phyloP scores from a whole-genome alignment of 106 monocot species.

The Apostasia shenzhenica region DNA sequence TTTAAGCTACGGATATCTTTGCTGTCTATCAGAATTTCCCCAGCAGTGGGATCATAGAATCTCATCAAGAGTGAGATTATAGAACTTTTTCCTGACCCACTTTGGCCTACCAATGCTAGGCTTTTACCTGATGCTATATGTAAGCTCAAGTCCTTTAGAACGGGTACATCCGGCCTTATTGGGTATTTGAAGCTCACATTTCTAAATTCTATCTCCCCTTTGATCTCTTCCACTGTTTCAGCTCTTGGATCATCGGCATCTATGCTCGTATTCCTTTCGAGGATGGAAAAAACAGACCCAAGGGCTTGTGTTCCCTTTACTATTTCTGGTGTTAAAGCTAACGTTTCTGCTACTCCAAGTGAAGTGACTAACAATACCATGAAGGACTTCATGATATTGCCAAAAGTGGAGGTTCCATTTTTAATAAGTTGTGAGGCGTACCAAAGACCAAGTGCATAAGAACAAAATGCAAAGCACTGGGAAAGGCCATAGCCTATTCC shows the following conservation, averaged over 20 bases:
- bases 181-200: conserved; percentile 23
- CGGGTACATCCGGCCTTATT: conserved; percentile 13
- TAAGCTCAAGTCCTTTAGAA: conserved; percentile 18
- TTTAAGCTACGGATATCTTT: conserved; percentile 21
- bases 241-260: conserved; percentile 22
- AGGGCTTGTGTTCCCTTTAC: conserved; percentile 29
- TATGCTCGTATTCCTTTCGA: conserved; percentile 24
- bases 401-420: conserved; percentile 27
- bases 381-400: conserved; percentile 34
- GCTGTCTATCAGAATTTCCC: conserved; percentile 13
- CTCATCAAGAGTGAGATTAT: conserved; percentile 31
- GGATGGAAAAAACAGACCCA: conserved; percentile 24
- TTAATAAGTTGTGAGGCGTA: conserved; percentile 36
- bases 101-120: conserved; percentile 22
- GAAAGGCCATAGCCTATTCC: conserved; percentile 39
- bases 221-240: conserved; percentile 15
- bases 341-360: conserved; percentile 33
- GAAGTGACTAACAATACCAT: conserved; percentile 44
- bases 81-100: conserved; percentile 31
- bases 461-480: conserved; percentile 34
- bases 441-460: conserved; percentile 53
- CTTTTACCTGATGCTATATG: conserved; percentile 12
- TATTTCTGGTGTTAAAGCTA: conserved; percentile 35
- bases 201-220: conserved; percentile 26
- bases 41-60: conserved; percentile 22